phyloP scores from a whole-genome alignment of 495 filamentous ascomycete species.

The Articulospora tetracladia region DNA sequence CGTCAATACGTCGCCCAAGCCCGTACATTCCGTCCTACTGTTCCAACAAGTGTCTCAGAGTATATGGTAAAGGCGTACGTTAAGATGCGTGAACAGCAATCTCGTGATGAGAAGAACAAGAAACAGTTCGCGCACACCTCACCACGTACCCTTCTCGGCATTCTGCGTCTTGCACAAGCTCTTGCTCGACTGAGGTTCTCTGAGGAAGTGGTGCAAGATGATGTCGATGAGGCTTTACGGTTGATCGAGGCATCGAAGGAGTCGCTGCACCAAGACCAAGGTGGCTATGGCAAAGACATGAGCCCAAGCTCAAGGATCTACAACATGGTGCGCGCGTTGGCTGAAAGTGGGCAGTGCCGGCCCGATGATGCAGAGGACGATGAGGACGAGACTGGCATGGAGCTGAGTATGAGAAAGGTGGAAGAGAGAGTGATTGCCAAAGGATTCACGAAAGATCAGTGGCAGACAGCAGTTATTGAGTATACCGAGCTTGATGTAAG shows the following conservation, averaged over 20 bases:
- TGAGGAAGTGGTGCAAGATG: slow-evolving; percentile 77
- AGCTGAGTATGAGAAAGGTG: slow-evolving; percentile 81
- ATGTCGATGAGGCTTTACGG: slow-evolving; percentile 92
- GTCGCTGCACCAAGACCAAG: slow-evolving; percentile 66
- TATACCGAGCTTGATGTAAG: slow-evolving; percentile 86
- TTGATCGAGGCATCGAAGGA: slow-evolving; percentile 91
- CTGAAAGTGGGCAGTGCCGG: slow-evolving; percentile 66
- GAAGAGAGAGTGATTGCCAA: slow-evolving; percentile 88
- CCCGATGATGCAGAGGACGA: slow-evolving; percentile 62
- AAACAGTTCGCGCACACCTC: slow-evolving; percentile 91
- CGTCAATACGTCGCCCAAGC: slow-evolving; percentile 94
- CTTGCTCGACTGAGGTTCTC: slow-evolving; percentile 91
- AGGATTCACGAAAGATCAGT: slow-evolving; percentile 94
- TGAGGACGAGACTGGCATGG: slow-evolving; percentile 50
- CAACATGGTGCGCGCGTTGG: slow-evolving; percentile 80
- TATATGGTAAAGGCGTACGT: slow-evolving; percentile 98
- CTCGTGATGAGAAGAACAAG: slow-evolving; percentile 80
- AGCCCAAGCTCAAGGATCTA: slow-evolving; percentile 89
- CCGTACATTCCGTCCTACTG: slow-evolving; percentile 78
- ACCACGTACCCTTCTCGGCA: slow-evolving; percentile 86
- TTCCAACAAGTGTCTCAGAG: slow-evolving; percentile 79
- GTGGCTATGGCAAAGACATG: slow-evolving; percentile 58
- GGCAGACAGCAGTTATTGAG: slow-evolving; percentile 79
- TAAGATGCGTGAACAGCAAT: slow-evolving; percentile 80
- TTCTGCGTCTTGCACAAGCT: slow-evolving; percentile 90